These are phyloP conservation scores for Schizothecium vesticola DNA, from an alignment of 495 filamentous ascomycete species.

Conservation along the genomic window DNA sequence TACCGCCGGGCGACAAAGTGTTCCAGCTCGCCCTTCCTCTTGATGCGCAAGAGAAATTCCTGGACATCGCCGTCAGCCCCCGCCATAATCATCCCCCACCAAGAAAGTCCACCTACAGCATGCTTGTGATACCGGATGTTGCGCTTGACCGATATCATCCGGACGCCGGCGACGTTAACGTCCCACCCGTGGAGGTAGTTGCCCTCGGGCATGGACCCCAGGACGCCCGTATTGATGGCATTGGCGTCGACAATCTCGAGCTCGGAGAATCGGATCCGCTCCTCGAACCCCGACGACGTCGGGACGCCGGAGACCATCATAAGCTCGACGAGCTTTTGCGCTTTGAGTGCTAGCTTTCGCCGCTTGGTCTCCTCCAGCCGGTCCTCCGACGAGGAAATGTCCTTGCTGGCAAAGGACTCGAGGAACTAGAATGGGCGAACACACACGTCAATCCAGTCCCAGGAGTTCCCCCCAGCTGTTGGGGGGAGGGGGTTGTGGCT, in stretches of 20 bases:
- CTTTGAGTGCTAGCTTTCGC: conserved; percentile 84
- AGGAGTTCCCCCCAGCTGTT: background rate
- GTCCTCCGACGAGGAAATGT: conserved; percentile 95
- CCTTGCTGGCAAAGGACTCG: conserved; percentile 95
- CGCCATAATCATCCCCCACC: background rate
- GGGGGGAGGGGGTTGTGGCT: background rate
- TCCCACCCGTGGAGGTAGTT: conserved; percentile 93
- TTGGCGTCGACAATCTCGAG: conserved; percentile 92
- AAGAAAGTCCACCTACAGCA: conserved; percentile 57
- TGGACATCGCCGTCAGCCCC: conserved; percentile 26
- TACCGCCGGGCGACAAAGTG: conserved; percentile 79
- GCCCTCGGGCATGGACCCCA: conserved; percentile 82
- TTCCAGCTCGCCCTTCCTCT: conserved; percentile 63
- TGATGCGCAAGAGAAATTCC: conserved; percentile 88
- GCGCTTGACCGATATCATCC: conserved; percentile 72
- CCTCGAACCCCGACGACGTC: conserved; percentile 94
- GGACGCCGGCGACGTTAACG: conserved; percentile 88
- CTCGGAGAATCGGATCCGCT: conserved; percentile 91
- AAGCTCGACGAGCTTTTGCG: conserved; percentile 88
- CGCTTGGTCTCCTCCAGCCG: conserved; percentile 93
- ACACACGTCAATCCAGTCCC: conserved; percentile 10
- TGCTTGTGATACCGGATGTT: conserved; percentile 88
- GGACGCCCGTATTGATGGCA: conserved; percentile 80
- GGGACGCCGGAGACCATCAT: conserved; percentile 99
- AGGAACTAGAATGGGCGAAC: conserved; percentile 60